These are phyloP conservation scores for Cryptococcus sp. DNA, from an alignment of 1,284 basidiomycete genomes.

Conservation along the genomic window DNA sequence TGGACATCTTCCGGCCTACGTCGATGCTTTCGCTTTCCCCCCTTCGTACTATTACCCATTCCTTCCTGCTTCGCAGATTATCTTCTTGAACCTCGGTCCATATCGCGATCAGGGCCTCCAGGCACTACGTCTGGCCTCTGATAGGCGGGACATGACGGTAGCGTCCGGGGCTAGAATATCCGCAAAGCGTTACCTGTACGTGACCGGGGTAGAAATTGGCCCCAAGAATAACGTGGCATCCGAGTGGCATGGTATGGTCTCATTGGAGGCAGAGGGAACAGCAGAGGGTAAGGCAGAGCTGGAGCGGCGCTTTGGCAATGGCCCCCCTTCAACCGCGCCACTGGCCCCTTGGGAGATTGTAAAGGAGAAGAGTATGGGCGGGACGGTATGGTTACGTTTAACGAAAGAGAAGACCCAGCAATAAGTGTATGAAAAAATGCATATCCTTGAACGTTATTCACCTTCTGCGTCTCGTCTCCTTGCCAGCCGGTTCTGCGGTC, in stretches of 20 bases:
- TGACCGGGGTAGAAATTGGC: constrained; percentile 43
- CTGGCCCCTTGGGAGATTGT: constrained; percentile 42
- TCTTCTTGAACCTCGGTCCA: constrained; percentile 45
- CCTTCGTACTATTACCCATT: constrained; percentile 49
- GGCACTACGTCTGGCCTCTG: constrained; percentile 43
- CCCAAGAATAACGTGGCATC: constrained; percentile 22
- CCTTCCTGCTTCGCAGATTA: constrained; percentile 42
- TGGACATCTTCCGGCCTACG: constrained; percentile 42
- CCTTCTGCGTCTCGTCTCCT: too few species aligned
- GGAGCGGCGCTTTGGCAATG: constrained; percentile 29
- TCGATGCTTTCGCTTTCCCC: constrained; percentile 44
- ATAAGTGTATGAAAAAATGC: too few species aligned
- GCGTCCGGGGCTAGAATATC: constrained; percentile 42
- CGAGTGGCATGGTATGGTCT: constrained; percentile 45
- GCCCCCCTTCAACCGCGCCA: constrained; percentile 10
- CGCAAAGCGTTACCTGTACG: constrained; percentile 48
- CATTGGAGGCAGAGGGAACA: constrained; percentile 47
- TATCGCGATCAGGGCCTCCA: constrained; percentile 33
- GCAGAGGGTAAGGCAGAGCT: constrained; percentile 42
- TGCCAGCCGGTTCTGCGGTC: too few species aligned
- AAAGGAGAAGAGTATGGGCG: constrained; percentile 43
- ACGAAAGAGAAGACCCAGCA: constrained; percentile 23
- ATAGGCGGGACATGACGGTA: constrained; percentile 44
- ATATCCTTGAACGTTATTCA: too few species aligned
- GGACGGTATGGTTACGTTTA: constrained; percentile 44